phyloP scores from a whole-genome alignment of 179 eudicot genomes.

The Amaranthus tricolor region DNA sequence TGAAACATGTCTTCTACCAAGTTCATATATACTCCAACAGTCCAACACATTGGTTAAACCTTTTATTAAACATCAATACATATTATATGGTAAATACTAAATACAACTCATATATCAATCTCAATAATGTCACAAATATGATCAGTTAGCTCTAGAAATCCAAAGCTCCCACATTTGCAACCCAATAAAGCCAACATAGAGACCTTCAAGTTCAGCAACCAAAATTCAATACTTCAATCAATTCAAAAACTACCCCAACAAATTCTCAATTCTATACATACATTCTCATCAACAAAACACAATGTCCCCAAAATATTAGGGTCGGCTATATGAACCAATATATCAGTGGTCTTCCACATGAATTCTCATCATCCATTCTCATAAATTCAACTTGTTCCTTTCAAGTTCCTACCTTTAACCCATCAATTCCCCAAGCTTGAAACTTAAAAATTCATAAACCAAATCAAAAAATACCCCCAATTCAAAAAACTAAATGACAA shows the following conservation, averaged over 20 bases:
- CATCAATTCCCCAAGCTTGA: background rate
- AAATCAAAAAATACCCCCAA: background rate
- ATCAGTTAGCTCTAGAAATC: background rate
- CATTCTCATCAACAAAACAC: background rate
- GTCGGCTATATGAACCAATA: background rate
- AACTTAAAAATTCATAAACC: constrained; percentile 3
- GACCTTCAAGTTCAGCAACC: background rate
- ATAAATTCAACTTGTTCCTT: constrained; percentile 1
- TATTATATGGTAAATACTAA: background rate
- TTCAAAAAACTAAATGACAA: background rate
- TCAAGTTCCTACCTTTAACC: constrained; percentile 3
- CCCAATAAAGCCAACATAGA: background rate
- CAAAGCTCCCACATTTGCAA: background rate
- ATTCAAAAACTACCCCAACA: background rate
- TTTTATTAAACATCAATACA: background rate
- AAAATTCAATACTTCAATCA: constrained; percentile 2
- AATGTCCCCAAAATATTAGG: background rate
- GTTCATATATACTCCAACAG: background rate
- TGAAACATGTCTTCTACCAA: background rate
- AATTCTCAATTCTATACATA: background rate
- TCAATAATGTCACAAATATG: background rate
- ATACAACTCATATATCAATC: constrained; percentile 1
- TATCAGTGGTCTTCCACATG: no score
- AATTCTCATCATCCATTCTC: no score
- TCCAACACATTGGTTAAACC: background rate